Conservation (phyloP, 352 stramenopile genomes). For the Detonula confervacea region DNA sequence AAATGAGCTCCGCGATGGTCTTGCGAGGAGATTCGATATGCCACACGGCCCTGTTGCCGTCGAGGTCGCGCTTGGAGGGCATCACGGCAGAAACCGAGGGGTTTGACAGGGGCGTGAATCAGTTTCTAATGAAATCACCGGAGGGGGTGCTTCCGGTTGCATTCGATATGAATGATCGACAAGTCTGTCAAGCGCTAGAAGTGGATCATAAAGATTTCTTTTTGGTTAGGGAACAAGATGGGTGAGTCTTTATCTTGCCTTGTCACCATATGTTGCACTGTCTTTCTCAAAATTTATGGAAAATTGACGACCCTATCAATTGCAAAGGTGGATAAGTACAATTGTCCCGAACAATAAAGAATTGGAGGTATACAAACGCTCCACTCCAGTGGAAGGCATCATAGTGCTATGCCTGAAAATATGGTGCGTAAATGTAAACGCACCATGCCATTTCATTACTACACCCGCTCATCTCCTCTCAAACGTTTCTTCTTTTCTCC, state of each 20-base stretch:
- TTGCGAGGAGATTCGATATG: slow-evolving; percentile 26
- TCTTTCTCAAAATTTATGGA: too few relatives aligned
- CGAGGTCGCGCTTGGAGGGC: slow-evolving; percentile 33
- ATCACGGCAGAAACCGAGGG: slow-evolving; percentile 26
- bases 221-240: slow-evolving; percentile 32
- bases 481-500: background rate
- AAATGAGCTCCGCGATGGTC: slow-evolving; percentile 20
- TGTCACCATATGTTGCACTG: too few relatives aligned
- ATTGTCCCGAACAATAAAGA: slow-evolving; percentile 46
- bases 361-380: slow-evolving; percentile 31
- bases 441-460: background rate
- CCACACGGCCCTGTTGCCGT: slow-evolving; percentile 34
- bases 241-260: too few relatives aligned
- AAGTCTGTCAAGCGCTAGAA: slow-evolving; percentile 35
- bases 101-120: slow-evolving; percentile 28
- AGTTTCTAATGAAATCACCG: slow-evolving; percentile 23
- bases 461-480: too few relatives aligned
- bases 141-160: slow-evolving; percentile 24
- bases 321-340: slow-evolving; percentile 24
- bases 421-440: background rate
- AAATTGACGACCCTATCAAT: too few relatives aligned
- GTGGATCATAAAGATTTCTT: slow-evolving; percentile 53
- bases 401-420: slow-evolving; percentile 51
- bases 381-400: slow-evolving; percentile 25
- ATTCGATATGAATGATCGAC: slow-evolving; percentile 46